phyloP scores from a whole-genome alignment of 139 green algal genomes.

The Tetradesmus lagerheimii region DNA sequence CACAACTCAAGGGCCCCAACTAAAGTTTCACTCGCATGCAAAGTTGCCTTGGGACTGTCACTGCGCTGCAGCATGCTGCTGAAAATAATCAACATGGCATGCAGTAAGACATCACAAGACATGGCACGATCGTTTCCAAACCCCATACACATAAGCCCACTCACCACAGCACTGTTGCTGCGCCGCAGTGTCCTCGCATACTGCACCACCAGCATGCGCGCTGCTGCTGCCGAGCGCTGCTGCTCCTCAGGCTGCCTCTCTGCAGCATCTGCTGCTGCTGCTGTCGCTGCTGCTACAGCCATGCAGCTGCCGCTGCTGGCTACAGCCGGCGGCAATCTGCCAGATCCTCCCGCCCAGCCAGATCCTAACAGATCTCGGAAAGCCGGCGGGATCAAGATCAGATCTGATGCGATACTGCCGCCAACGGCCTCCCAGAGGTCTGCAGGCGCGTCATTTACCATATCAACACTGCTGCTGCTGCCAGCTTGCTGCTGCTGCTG shows the following conservation, averaged over 20 bases:
- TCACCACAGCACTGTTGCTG: neutral
- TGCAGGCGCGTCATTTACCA: neutral
- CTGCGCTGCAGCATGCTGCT: too few relatives aligned
- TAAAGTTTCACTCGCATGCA: too few relatives aligned
- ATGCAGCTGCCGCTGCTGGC: neutral
- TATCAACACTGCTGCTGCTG: slow-evolving; percentile 2
- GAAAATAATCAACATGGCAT: neutral
- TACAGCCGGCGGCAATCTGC: neutral
- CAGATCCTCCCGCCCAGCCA: slow-evolving; percentile 1
- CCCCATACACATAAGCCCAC: too few relatives aligned
- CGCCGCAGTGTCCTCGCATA: neutral
- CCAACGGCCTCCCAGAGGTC: neutral
- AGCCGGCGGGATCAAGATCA: neutral
- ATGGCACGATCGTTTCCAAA: too few relatives aligned
- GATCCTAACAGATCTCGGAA: slow-evolving; percentile 7
- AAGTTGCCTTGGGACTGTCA: too few relatives aligned
- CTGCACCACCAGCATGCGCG: slow-evolving; percentile 31
- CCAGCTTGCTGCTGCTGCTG: slow-evolving; percentile 19
- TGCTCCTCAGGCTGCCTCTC: neutral
- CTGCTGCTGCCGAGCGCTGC: neutral
- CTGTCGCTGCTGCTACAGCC: neutral
- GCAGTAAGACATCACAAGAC: neutral
- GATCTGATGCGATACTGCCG: slow-evolving; percentile 9
- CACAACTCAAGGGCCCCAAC: too few relatives aligned
- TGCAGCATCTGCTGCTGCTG: neutral